Conservation (phyloP, 352 stramenopile genomes). For the Globisporangium carolinianum region DNA sequence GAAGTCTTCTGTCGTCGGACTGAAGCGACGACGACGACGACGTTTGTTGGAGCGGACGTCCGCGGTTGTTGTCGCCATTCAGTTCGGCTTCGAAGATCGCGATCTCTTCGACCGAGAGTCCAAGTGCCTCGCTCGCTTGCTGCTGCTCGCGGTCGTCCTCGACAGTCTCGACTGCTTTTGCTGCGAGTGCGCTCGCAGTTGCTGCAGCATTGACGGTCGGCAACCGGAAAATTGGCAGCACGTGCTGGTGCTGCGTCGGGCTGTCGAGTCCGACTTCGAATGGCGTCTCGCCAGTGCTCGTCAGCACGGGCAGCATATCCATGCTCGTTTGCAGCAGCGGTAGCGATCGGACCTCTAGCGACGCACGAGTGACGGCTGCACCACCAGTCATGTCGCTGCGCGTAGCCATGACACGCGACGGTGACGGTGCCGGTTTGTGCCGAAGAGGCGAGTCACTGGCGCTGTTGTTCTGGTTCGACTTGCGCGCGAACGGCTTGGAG, state of each 20-base stretch:
- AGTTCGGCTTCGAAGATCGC: conserved; percentile 52
- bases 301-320: conserved; percentile 71
- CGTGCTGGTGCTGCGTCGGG: conserved; percentile 26
- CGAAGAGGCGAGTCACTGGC: conserved; percentile 16
- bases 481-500: conserved; percentile 34
- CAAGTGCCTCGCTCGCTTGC: conserved; percentile 55
- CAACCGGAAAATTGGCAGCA: conserved; percentile 67
- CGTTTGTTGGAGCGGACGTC: no score
- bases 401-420: neutral
- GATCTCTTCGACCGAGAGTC: conserved; percentile 62
- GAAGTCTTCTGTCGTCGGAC: conserved; percentile 3
- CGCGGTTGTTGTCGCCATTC: conserved; percentile 9
- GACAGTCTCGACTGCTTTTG: conserved; percentile 32
- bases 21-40: no score
- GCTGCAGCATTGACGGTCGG: conserved; percentile 44
- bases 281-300: conserved; percentile 54
- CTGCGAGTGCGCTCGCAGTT: conserved; percentile 27
- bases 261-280: conserved; percentile 59
- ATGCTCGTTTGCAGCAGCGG: conserved; percentile 24
- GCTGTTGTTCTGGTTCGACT: conserved; percentile 27
- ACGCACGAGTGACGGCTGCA: neutral
- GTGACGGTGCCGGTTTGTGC: conserved; percentile 30
- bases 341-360: neutral
- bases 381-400: neutral
- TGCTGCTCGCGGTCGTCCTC: conserved; percentile 50